These are phyloP conservation scores for Phytomonas sp. DNA, from an alignment of 208 protist genomes.

Conservation along the genomic window DNA sequence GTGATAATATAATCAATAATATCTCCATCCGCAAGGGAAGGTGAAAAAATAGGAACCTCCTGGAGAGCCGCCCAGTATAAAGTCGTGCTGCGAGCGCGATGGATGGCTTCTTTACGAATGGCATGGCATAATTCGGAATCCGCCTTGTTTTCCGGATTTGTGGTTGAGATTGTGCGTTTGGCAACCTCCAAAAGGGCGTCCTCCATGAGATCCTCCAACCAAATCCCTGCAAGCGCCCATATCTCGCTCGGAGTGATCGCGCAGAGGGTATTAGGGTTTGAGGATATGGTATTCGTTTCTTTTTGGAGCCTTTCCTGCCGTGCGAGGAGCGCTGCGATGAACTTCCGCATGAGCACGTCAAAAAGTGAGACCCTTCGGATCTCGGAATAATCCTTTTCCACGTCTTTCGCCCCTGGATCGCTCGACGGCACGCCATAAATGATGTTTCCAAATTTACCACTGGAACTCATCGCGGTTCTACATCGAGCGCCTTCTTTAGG, in stretches of 20 bases:
- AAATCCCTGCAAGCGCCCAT: slow-evolving; percentile 62
- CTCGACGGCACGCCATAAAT: slow-evolving; percentile 19
- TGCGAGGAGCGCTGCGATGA: slow-evolving; percentile 29
- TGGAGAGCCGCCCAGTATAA: slow-evolving; percentile 76
- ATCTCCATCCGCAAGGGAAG: slow-evolving; percentile 76
- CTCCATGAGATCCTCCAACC: slow-evolving; percentile 50
- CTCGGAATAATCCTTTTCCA: neutral
- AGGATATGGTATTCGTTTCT: neutral
- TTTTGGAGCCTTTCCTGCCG: slow-evolving; percentile 24
- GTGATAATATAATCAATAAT: slow-evolving; percentile 50
- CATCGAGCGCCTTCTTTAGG: neutral
- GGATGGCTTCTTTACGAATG: slow-evolving; percentile 19
- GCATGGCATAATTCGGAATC: neutral
- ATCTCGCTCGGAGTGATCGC: slow-evolving; percentile 57
- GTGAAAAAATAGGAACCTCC: slow-evolving; percentile 74
- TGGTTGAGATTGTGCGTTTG: neutral
- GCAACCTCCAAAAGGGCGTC: slow-evolving; percentile 25
- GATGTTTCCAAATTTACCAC: slow-evolving; percentile 54
- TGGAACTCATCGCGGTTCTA: neutral
- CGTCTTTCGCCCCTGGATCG: neutral
- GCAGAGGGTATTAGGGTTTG: slow-evolving; percentile 26
- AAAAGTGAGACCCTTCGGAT: slow-evolving; percentile 26
- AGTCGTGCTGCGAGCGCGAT: slow-evolving; percentile 43
- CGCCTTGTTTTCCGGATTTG: neutral
- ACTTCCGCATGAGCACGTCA: slow-evolving; percentile 39